Evolutionary conservation across 2,329 filamentous ascomycete species (phyloP), one percentile per base, ranked within the genome.

Genomic region (Talaromyces sp.): DNA sequence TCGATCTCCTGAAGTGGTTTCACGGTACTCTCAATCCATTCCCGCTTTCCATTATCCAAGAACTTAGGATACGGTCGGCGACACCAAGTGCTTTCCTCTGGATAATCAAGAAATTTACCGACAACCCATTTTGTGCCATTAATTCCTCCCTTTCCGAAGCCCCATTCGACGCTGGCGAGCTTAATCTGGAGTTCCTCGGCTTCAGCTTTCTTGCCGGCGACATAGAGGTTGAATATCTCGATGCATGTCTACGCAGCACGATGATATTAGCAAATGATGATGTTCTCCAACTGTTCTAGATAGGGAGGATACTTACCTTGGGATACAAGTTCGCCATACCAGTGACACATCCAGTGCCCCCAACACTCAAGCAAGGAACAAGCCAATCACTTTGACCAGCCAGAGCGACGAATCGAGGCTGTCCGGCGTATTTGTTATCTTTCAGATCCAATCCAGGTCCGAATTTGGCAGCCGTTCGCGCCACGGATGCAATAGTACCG

Each of bases 251-350:
- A 17, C 45, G 15, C n/a, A 41, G 17, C 2, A 25, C 41, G 4
- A 11, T 25, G 22, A 31, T 7, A 33, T 40, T 41, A 53, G 36
- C 51, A 41, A 17, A 39, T 25, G 51, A 31, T 53, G n/a, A 19
- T 19, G n/a, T 22, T 28, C 22, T 2, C 31, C 31, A 13, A 35
- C 11, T 5, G 10, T 9, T 35, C 10, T 3, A 19, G n/a, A 2
- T 13, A 13, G n/a, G 13, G 21, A 22, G 28, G 17, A n/a, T 31
- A 57, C 62, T 62, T 40, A 68, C 71, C 66, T 78, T 79, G 8
- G 84, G 84, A 63, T 82, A 84, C 2, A 87, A 73, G 62, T 88
- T 87, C 25, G 78, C 85, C 61, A 87, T 81, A 2, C 83, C 84
- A 0, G 84, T 82, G 52, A 88, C 83, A 62, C 80, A 83, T 9